Base-by-base conservation (phyloP, 306 rosid genomes). In the Rosa multiflora region DNA sequence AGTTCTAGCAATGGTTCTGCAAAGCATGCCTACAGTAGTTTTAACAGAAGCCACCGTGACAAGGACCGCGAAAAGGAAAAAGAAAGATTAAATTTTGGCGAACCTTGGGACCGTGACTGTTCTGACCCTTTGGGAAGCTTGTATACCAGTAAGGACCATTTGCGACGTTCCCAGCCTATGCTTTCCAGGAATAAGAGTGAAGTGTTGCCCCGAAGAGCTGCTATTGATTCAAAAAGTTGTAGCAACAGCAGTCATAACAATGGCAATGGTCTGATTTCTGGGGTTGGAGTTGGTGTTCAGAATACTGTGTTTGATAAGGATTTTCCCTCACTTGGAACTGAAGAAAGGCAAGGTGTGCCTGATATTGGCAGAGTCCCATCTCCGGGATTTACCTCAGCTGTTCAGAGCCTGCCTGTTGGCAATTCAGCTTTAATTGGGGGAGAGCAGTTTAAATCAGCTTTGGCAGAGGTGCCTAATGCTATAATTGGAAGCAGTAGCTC, bases 361-460 rank as follows among this genome's bases (percentile, higher is more conserved):
- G 99, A 96, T 80, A 83, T 90, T 48, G 92, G 88, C 49, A 87
- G 99, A 85, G 97, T 96, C 70, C 80, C 90, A 48, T 93, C 99
- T 80, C 99, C 97, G 53, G 90, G 89, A 83, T 93, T 96, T 83
- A 87, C 90, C 72, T 81, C 93, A 48, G 86, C 91, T 74, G 93
- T 86, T 77, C 99, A 91, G 80, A 88, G 84, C 83, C 88, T 93
- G 74, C 96, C 99, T 72, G 90, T 88, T 61, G 85, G 91, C 61
- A 91, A 81, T 82, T 85, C 99, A 51, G 84, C 92, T 83, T 87
- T 92, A 91, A 91, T 93, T 82, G 96, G 98, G 14, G 97, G 96
- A 51, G 99, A 96, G 80, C 97, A 96, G 70, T 93, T 98, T 97
- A 95, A 97, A 17, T 96, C 99, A 49, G 99, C 98, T 3, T 90